Conservation (phyloP, 202 grass and related monocot species). For the Alloteropsis angusta region DNA sequence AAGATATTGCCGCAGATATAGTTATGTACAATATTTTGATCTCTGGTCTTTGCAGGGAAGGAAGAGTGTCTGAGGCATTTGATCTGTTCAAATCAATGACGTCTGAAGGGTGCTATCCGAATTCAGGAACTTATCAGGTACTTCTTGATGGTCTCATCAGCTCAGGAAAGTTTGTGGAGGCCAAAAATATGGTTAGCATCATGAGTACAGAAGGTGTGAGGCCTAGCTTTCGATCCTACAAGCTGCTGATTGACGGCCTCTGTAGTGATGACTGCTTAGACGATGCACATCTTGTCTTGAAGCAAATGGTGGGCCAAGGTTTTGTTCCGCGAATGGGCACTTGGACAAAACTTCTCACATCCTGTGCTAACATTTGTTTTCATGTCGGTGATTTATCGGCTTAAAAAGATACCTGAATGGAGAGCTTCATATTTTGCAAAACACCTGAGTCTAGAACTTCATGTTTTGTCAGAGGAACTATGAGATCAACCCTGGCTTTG, state of each 20-base stretch:
- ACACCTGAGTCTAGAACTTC: neutral
- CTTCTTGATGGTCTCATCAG: slow-evolving; percentile 65
- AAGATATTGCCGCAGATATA: slow-evolving; percentile 45
- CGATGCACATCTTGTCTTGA: slow-evolving; percentile 54
- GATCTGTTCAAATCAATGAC: slow-evolving; percentile 55
- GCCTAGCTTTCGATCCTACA: slow-evolving; percentile 77
- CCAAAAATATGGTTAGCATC: slow-evolving; percentile 42
- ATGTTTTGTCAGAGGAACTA: neutral
- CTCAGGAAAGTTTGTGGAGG: slow-evolving; percentile 44
- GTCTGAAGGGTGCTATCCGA: slow-evolving; percentile 48
- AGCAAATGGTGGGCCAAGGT: slow-evolving; percentile 69
- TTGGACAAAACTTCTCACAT: slow-evolving; percentile 61
- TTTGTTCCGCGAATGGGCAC: slow-evolving; percentile 74
- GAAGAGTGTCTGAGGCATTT: slow-evolving; percentile 42
- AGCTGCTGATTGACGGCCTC: slow-evolving; percentile 67
- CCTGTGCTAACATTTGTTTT: slow-evolving; percentile 15
- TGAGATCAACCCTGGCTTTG: neutral
- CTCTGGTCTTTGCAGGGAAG: slow-evolving; percentile 63
- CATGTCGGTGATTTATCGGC: neutral
- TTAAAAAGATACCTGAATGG: neutral
- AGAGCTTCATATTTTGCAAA: neutral
- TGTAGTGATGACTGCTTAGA: slow-evolving; percentile 53
- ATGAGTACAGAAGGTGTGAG: slow-evolving; percentile 53
- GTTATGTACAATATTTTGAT: slow-evolving; percentile 83
- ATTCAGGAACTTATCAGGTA: slow-evolving; percentile 77